These are phyloP conservation scores for Bisporella sp. DNA, from an alignment of 2,329 filamentous ascomycete genomes.

Conservation along the genomic window DNA sequence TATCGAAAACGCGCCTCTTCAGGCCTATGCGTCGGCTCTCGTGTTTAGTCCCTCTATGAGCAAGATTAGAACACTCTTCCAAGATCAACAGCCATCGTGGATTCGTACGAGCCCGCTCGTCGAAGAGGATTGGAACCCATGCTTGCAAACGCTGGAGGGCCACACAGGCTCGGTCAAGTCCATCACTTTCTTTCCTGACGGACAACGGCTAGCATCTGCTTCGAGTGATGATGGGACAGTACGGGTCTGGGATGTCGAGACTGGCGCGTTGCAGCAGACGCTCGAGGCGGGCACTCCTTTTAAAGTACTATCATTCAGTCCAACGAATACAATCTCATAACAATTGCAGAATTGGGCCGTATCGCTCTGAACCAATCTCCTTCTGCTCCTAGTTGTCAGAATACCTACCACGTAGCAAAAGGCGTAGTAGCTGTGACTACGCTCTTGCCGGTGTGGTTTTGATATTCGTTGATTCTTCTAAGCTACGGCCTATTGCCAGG, in stretches of 20 bases:
- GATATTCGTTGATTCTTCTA: too few relatives aligned
- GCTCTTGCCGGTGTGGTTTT: too few relatives aligned
- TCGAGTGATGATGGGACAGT: neutral
- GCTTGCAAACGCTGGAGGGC: neutral
- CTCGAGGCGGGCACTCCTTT: neutral
- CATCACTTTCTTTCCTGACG: neutral
- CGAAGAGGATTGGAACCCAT: neutral
- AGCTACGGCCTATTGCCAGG: too few relatives aligned
- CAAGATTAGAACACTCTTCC: neutral
- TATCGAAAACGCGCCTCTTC: neutral
- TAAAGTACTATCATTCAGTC: neutral
- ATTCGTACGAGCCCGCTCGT: neutral
- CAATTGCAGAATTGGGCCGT: too few relatives aligned
- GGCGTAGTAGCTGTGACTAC: too few relatives aligned
- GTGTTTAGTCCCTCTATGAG: neutral
- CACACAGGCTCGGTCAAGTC: neutral
- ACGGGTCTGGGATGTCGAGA: slow-evolving; percentile 79
- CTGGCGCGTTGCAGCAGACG: slow-evolving; percentile 44
- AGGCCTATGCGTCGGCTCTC: neutral
- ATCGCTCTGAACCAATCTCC: too few relatives aligned
- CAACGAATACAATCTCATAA: neutral
- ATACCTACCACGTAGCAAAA: too few relatives aligned
- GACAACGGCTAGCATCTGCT: neutral
- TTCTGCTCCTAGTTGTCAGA: too few relatives aligned
- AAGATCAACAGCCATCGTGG: neutral